Conservation (phyloP, 1,284 basidiomycete species). For the Kalmanozyma brasiliensis region DNA sequence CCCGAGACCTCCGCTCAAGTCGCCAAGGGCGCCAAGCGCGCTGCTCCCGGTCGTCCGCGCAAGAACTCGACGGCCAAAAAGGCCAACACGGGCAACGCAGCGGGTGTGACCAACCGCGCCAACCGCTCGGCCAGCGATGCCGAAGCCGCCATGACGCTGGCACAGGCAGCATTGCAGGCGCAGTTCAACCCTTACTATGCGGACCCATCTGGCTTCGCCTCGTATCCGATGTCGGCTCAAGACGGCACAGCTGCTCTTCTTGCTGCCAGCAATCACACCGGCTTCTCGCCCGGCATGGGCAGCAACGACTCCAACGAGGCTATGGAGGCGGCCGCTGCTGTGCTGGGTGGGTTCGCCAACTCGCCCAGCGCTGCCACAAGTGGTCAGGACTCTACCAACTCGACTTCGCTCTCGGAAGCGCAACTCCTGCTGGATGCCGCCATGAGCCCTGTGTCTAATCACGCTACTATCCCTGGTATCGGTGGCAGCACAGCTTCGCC, state of each 20-base stretch:
- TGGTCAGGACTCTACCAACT: slow-evolving; percentile 17
- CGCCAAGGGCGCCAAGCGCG: slow-evolving; percentile 40
- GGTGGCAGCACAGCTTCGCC: slow-evolving; percentile 3
- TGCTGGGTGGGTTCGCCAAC: slow-evolving; percentile 48
- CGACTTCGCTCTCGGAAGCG: slow-evolving; percentile 46
- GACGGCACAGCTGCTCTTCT: slow-evolving; percentile 45
- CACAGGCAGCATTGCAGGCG: slow-evolving; percentile 53
- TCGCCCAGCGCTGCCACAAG: slow-evolving; percentile 15
- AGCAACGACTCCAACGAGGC: slow-evolving; percentile 53
- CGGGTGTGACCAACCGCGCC: slow-evolving; percentile 36
- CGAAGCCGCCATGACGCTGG: slow-evolving; percentile 58
- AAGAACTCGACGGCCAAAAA: slow-evolving; percentile 47
- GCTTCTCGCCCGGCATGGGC: slow-evolving; percentile 45
- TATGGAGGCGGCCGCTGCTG: slow-evolving; percentile 49
- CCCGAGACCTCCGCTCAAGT: slow-evolving; percentile 40
- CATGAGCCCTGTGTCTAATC: slow-evolving; percentile 47
- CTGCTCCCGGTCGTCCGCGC: slow-evolving; percentile 31
- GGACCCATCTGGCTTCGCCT: slow-evolving; percentile 29
- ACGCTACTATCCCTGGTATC: slow-evolving; percentile 33
- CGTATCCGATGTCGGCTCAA: slow-evolving; percentile 44
- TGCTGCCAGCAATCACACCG: slow-evolving; percentile 46
- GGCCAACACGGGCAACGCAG: slow-evolving; percentile 44
- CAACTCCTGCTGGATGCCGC: slow-evolving; percentile 51
- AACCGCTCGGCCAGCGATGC: slow-evolving; percentile 57
- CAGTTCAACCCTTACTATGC: slow-evolving; percentile 51